phyloP scores from a whole-genome alignment of 2,329 filamentous ascomycete genomes.

The Colletotrichum musae region DNA sequence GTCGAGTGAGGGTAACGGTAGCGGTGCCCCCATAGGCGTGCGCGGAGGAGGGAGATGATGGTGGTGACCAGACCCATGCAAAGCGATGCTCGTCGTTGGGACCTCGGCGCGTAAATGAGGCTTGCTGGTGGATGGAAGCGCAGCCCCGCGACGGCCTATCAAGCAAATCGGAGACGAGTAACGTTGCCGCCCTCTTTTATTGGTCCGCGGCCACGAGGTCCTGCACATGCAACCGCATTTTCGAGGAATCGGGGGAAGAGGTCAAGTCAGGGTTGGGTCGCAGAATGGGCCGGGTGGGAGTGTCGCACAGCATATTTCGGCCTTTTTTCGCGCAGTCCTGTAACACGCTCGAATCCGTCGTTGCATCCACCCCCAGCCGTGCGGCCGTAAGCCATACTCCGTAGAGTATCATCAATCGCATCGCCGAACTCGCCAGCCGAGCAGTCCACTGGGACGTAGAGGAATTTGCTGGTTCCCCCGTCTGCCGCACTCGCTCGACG shows the following conservation, averaged over 20 bases:
- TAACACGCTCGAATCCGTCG: conserved; percentile 21
- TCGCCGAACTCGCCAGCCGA: conserved; percentile 5
- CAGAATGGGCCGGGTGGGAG: conserved; percentile 37
- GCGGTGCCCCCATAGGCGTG: conserved; percentile 33
- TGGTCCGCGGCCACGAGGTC: conserved; percentile 50
- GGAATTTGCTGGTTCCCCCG: conserved; percentile 35
- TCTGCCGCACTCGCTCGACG: conserved; percentile 52
- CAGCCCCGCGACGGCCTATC: conserved; percentile 56
- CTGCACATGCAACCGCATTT: conserved; percentile 30
- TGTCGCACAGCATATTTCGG: conserved; percentile 41
- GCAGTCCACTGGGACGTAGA: conserved; percentile 21
- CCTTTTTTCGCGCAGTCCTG: conserved; percentile 29
- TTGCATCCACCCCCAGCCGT: conserved; percentile 36
- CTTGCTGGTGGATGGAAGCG: conserved; percentile 61
- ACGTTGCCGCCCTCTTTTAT: conserved; percentile 54
- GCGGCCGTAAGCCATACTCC: conserved; percentile 13
- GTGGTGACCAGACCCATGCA: conserved; percentile 55
- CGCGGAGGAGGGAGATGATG: conserved; percentile 36
- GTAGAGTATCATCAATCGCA: conserved; percentile 4
- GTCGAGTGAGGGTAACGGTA: conserved; percentile 12
- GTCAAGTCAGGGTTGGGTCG: conserved; percentile 42
- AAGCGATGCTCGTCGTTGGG: conserved; percentile 44
- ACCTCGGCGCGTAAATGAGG: conserved; percentile 66
- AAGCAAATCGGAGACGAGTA: conserved; percentile 64
- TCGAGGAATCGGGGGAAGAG: conserved; percentile 36